Base-by-base conservation (phyloP, 345 rosid genomes). In the Acer campestre region DNA sequence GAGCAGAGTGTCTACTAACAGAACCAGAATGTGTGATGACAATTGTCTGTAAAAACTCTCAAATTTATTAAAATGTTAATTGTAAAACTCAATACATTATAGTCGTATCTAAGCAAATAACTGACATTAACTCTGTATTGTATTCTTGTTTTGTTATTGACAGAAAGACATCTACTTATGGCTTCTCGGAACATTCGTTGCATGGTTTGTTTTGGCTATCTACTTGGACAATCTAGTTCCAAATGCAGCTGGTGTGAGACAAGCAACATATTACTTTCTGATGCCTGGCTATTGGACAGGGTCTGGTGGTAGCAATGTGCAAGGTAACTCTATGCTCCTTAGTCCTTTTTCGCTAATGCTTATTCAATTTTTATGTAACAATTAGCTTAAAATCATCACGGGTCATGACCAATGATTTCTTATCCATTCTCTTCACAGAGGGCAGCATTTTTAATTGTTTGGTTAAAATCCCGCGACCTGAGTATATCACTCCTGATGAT, bases 211-310 rank as follows among this genome's bases (percentile, higher is more conserved):
- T 73, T 80, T 89, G 86, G 98, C 98, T 20, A 86, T 93, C 79
- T 93, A 95, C 90, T 88, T 95, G 0, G 98, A 93, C 74, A 92
- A 95, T 82, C 89, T 93, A 76, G 73, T 91, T 75, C 93, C 95
- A 74, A 95, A 93, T 75, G 90, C 92, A 6, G 88, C 89, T 16
- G 95, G 97, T 77, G 89, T 90, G 67, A 89, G 98, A 82, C 92
- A 90, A 84, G 79, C 98, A 53, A 10, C 86, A 42, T 85, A 88
- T 82, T 95, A 92, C 84, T 93, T 95, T 86, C 79, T 95, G 18
- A 88, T 83, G 49, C 97, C 92, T 40, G 90, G 92, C 29, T 92
- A 90, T 78, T 93, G 98, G 98, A 92, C 92, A 0, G 98, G 97
- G 78, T 90, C 76, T 80, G 97, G 95, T 77, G 97, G 98, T 80